Evolutionary conservation across 2,329 filamentous ascomycete species (phyloP).

Genomic region (Paraphaeosphaeria minitans): DNA sequence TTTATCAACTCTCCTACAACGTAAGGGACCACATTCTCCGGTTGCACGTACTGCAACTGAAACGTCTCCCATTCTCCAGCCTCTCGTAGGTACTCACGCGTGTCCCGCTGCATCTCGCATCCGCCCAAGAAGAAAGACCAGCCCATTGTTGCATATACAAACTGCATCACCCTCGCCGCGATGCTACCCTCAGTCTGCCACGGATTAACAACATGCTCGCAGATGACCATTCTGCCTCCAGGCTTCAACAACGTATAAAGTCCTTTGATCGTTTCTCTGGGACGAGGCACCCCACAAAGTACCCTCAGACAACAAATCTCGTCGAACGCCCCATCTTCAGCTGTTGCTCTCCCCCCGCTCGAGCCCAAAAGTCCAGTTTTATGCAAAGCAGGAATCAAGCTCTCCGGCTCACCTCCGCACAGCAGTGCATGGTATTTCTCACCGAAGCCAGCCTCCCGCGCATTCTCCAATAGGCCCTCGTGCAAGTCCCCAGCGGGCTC

Average conservation of each 20-base stretch:
- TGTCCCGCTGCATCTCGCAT: conserved; percentile 58
- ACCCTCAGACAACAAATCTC: conserved; percentile 61
- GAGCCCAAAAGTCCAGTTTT: conserved; percentile 49
- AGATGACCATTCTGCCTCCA: conserved; percentile 60
- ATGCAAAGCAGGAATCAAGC: conserved; percentile 52
- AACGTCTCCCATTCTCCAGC: conserved; percentile 57
- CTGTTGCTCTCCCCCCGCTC: conserved; percentile 25
- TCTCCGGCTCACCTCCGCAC: conserved; percentile 54
- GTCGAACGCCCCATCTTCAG: conserved; percentile 55
- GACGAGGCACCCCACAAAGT: conserved; percentile 59
- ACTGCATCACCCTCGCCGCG: conserved; percentile 53
- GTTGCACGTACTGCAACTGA: conserved; percentile 50
- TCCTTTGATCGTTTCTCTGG: conserved; percentile 51
- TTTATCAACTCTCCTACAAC: conserved; percentile 47
- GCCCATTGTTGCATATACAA: conserved; percentile 51
- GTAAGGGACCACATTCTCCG: conserved; percentile 38
- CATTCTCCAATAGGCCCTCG: conserved; percentile 48
- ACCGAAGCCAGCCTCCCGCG: conserved; percentile 48
- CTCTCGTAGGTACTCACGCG: conserved; percentile 49
- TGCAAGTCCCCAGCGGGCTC: conserved; percentile 60
- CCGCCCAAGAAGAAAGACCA: conserved; percentile 60
- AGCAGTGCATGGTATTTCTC: conserved; percentile 57
- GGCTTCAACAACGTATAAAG: conserved; percentile 60
- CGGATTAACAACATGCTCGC: conserved; percentile 61
- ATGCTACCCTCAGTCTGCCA: conserved; percentile 55